A percentile compares a stretch with the other conserved stretches of the same genome.
These are phyloP conservation scores for Fraxinus anomala DNA, from an alignment of 257 asterid genomes.

Conservation along the genomic window DNA sequence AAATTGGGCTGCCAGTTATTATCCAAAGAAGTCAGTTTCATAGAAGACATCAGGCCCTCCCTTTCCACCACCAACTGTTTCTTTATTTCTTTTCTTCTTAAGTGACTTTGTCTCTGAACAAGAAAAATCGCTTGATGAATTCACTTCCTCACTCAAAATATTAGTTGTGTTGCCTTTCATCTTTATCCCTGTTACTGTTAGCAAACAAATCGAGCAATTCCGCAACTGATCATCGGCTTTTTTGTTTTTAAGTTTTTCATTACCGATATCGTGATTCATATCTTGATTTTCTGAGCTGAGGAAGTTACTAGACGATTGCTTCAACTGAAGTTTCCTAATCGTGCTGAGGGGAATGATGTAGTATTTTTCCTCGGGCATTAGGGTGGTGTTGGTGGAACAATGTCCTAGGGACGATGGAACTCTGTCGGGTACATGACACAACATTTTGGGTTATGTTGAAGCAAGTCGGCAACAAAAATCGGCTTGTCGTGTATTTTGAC, in stretches of 20 bases:
- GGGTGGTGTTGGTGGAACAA: conserved; percentile 51
- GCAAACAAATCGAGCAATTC: conserved; percentile 25
- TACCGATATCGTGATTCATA: neutral
- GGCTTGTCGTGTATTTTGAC: conserved; percentile 71
- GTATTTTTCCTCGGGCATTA: conserved; percentile 58
- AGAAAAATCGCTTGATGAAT: conserved; percentile 12
- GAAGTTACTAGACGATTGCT: conserved; percentile 19
- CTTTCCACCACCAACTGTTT: neutral
- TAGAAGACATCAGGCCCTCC: neutral
- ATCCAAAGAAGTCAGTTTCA: conserved; percentile 18
- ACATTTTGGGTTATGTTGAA: conserved; percentile 56
- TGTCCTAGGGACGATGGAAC: conserved; percentile 59
- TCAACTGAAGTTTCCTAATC: conserved; percentile 52
- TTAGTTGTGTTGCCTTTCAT: neutral
- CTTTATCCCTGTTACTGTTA: conserved; percentile 21
- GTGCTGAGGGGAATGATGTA: conserved; percentile 62
- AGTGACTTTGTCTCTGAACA: conserved; percentile 21
- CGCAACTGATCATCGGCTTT: neutral
- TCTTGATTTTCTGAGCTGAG: conserved; percentile 6
- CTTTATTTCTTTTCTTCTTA: neutral
- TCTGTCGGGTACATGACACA: conserved; percentile 58
- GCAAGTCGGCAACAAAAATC: conserved; percentile 51
- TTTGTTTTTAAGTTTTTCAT: conserved; percentile 19
- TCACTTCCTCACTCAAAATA: conserved; percentile 16
- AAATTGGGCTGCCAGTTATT: conserved; percentile 38